phyloP scores from a whole-genome alignment of 345 rosid species.

The Acer campestre region DNA sequence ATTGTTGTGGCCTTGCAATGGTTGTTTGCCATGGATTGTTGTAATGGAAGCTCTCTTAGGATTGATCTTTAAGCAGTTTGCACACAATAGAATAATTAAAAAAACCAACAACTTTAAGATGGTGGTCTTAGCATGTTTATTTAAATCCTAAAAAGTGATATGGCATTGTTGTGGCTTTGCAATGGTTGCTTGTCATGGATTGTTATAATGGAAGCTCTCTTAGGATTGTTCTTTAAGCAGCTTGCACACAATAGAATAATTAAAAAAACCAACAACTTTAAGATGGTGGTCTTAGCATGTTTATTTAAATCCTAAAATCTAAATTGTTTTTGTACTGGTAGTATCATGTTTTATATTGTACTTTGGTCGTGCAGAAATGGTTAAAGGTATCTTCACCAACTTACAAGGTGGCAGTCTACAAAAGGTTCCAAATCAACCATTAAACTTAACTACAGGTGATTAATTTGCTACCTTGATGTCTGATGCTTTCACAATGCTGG shows the following conservation, averaged over 20 bases:
- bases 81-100: background rate
- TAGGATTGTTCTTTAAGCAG: background rate
- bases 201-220: background rate
- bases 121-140: background rate
- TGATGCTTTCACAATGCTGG: background rate
- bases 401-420: slow-evolving; percentile 29
- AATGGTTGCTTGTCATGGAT: background rate
- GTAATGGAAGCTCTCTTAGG: background rate
- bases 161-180: background rate
- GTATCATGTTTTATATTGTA: slow-evolving; percentile 5
- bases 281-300: background rate
- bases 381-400: slow-evolving; percentile 32
- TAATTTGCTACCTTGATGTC: slow-evolving; percentile 4
- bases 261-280: background rate
- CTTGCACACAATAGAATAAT: background rate
- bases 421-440: slow-evolving; percentile 32
- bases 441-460: slow-evolving; percentile 44
- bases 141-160: background rate
- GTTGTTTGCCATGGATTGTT: background rate
- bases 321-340: slow-evolving; percentile 13
- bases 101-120: background rate
- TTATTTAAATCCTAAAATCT: background rate
- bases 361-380: slow-evolving; percentile 34
- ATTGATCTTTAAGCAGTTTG: background rate
- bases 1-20: background rate